A percentile compares a stretch with the other conserved stretches of the same genome.
Evolutionary conservation across 2,329 filamentous ascomycete genomes (phyloP).

Genomic region (Monilinia vaccinii-corymbosi): DNA sequence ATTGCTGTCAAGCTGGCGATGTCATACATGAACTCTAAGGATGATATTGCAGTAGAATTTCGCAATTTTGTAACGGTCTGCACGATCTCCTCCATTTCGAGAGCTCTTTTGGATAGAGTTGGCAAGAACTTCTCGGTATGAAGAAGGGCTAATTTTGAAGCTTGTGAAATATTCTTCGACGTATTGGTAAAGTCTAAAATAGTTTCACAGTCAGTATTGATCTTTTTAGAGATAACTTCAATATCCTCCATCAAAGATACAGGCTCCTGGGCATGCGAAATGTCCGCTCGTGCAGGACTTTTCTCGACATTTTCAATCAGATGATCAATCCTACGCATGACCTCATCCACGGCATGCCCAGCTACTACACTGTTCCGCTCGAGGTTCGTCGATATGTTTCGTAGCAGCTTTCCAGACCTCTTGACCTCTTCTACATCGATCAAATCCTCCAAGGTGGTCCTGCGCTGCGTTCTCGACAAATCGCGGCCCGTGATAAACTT

Average conservation of each 20-base stretch:
- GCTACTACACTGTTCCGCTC: conserved; percentile 50
- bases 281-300: conserved; percentile 43
- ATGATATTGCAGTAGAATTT: conserved; percentile 56
- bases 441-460: conserved; percentile 62
- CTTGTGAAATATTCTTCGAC: conserved; percentile 53
- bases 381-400: conserved; percentile 50
- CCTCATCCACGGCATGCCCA: conserved; percentile 48
- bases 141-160: conserved; percentile 53
- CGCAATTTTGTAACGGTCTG: conserved; percentile 54
- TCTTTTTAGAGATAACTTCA: conserved; percentile 75
- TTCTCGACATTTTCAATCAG: conserved; percentile 56
- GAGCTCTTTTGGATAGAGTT: conserved; percentile 43
- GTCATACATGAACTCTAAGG: conserved; percentile 67
- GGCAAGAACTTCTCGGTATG: conserved; percentile 56
- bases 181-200: conserved; percentile 60
- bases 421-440: conserved; percentile 65
- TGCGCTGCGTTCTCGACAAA: conserved; percentile 34
- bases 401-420: conserved; percentile 59
- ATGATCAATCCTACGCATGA: conserved; percentile 52
- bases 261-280: conserved; percentile 54
- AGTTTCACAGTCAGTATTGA: conserved; percentile 76
- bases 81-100: conserved; percentile 54
- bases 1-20: conserved; percentile 73
- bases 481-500: conserved; percentile 51
- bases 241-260: conserved; percentile 72